A percentile compares a stretch with the other conserved stretches of the same genome.
These are phyloP conservation scores for Cladorrhinum sp. DNA, from an alignment of 2,329 filamentous ascomycete species.

Conservation along the genomic window DNA sequence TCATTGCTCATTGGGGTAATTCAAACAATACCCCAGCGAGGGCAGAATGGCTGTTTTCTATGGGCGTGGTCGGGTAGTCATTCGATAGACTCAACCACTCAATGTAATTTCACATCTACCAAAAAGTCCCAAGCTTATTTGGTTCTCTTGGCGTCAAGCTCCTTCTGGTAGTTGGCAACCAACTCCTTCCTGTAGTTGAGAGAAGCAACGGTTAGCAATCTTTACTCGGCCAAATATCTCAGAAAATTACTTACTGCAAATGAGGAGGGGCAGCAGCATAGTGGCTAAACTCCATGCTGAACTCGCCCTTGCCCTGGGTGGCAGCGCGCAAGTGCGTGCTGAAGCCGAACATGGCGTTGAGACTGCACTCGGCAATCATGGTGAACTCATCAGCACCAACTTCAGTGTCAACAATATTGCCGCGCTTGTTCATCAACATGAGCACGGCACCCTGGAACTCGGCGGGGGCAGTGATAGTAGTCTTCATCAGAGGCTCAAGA, in stretches of 20 bases:
- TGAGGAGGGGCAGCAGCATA: conserved; percentile 85
- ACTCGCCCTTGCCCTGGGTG: conserved; percentile 98
- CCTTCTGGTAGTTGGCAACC: conserved; percentile 56
- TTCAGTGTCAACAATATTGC: conserved; percentile 92
- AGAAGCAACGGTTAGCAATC: conserved; percentile 28
- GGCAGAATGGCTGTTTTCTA: too few relatives aligned
- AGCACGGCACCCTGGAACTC: conserved; percentile 98
- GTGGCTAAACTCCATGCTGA: conserved; percentile 98
- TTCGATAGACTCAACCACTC: background rate
- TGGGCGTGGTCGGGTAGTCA: too few relatives aligned
- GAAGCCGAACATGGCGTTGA: conserved; percentile 99
- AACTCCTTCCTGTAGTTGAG: conserved; percentile 50
- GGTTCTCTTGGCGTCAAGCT: conserved; percentile 55
- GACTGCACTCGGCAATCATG: conserved; percentile 82
- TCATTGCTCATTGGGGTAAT: too few relatives aligned
- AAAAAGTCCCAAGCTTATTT: conserved; percentile 44
- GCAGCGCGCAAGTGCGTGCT: conserved; percentile 85
- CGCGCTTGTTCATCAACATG: conserved; percentile 92
- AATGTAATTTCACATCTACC: too few relatives aligned
- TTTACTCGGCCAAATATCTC: background rate
- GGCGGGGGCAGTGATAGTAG: conserved; percentile 87
- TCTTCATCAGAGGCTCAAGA: conserved; percentile 97
- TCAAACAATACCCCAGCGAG: too few relatives aligned
- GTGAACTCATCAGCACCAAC: conserved; percentile 93
- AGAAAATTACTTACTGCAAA: conserved; percentile 69